Base-by-base conservation (phyloP, 768 basidiomycete genomes). In the Rhizopogon sp. region DNA sequence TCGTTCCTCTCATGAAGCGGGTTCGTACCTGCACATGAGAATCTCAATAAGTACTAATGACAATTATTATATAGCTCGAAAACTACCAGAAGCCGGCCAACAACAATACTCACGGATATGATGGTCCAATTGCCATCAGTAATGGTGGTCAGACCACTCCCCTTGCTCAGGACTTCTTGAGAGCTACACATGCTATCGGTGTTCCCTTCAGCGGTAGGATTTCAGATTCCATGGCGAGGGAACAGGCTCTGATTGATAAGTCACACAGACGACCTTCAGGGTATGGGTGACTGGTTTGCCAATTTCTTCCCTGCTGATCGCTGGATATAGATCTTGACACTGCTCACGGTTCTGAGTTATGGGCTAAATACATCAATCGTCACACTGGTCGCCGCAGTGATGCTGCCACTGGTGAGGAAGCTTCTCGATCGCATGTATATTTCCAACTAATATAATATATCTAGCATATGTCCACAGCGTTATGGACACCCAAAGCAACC, bases 361-460 rank as follows among this genome's bases (percentile, higher is more conserved):
- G 85, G 85, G 85, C 85, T 49, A 87, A 88, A 66, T 88, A 87
- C 64, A 85, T 88, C 76, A 86, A 86, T 68, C 77, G 83, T 60
- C 80, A 85, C 63, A 87, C 84, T 37, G 86, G 86, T 56, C 74
- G 86, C 58, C 82, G 85, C 50, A 85, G 83, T 57, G 86, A 88
- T 59, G 85, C 85, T 46, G 84, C 85, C 3, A 84, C 84, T 43
- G 84, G 82, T 81, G 62, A 35, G 65, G 58, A 13, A 16, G 28
- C n/a, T 31, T 22, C 16, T 41, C 14, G 6, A 46, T 47, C 16
- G n/a, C 22, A 17, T 45, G 22, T 9, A 22, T 58, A 20, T 25
- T 35, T 22, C 14, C 10, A 20, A 8, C 54, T 39, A 13, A 40
- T 14, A 2, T 29, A 25, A 44, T 35, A 6, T 3, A 29, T 39